Conservation (phyloP, 1,139 yeast genomes). For the Sugiyamaella paludigena region DNA sequence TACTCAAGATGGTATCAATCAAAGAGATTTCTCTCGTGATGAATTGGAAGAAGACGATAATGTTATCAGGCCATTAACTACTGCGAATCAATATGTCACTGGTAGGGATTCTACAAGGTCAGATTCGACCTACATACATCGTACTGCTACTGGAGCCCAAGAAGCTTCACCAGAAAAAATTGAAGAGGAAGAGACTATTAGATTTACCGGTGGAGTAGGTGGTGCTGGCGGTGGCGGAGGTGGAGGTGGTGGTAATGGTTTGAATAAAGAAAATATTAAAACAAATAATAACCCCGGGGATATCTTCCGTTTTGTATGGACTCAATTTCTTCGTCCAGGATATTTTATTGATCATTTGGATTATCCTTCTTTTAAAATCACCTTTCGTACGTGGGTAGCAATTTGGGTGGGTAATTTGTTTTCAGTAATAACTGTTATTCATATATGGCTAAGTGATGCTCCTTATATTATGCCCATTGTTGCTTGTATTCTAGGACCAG, state of each 20-base stretch:
- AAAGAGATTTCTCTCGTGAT: too few species aligned
- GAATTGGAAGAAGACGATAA: neutral
- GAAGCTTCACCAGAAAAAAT: neutral
- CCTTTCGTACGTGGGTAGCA: slow-evolving; percentile 32
- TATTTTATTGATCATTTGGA: slow-evolving; percentile 32
- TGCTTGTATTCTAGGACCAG: slow-evolving; percentile 30
- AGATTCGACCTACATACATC: neutral
- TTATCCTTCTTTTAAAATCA: slow-evolving; percentile 25
- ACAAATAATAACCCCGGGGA: too few species aligned
- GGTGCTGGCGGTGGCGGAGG: too few species aligned
- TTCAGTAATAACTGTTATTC: slow-evolving; percentile 21
- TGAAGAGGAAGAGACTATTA: neutral
- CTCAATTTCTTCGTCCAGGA: slow-evolving; percentile 25
- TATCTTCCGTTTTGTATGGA: too few species aligned
- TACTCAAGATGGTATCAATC: too few species aligned
- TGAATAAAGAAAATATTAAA: too few species aligned
- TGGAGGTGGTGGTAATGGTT: too few species aligned
- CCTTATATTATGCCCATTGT: slow-evolving; percentile 30
- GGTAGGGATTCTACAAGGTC: neutral
- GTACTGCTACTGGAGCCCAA: neutral
- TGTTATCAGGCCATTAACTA: neutral
- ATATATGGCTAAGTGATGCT: slow-evolving; percentile 31
- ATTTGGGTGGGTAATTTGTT: slow-evolving; percentile 29
- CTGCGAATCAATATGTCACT: neutral
- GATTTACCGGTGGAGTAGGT: too few species aligned